A percentile compares a stretch with the other conserved stretches of the same genome.
phyloP scores from a whole-genome alignment of 768 basidiomycete species.

The Mycena metata region DNA sequence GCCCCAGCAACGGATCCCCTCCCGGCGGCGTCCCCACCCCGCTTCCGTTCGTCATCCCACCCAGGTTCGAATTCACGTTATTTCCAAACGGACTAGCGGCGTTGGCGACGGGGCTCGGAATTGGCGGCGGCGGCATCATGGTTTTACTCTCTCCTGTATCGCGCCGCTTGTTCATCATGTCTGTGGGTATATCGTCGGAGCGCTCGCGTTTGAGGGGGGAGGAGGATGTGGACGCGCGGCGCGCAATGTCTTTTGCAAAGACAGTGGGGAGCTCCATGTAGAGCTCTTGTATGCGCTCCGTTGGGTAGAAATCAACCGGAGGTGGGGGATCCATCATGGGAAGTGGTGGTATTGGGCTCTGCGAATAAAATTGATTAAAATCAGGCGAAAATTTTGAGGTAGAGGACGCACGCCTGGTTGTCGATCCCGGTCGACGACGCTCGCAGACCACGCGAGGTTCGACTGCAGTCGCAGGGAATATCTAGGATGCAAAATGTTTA shows the following conservation, averaged over 20 bases:
- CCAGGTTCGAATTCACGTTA: conserved; percentile 39
- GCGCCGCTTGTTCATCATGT: conserved; percentile 69
- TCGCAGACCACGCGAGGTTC: conserved; percentile 79
- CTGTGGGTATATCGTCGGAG: conserved; percentile 58
- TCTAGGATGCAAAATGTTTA: conserved; percentile 51
- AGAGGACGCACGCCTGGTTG: conserved; percentile 56
- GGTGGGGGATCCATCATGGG: conserved; percentile 71
- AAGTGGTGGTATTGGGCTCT: conserved; percentile 49
- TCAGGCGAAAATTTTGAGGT: conserved; percentile 26
- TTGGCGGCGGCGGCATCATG: conserved; percentile 59
- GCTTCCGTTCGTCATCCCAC: conserved; percentile 47
- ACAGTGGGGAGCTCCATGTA: conserved; percentile 71
- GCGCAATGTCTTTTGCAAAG: conserved; percentile 74
- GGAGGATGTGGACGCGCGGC: conserved; percentile 46
- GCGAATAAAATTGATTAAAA: conserved; percentile 47
- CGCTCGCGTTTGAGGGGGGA: conserved; percentile 70
- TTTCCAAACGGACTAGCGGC: conserved; percentile 14
- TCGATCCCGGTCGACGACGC: conserved; percentile 70
- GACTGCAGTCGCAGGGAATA: conserved; percentile 74
- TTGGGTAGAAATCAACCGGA: conserved; percentile 63
- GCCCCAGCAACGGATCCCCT: conserved; percentile 9
- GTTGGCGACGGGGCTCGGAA: conserved; percentile 45
- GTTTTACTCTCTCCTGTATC: conserved; percentile 77
- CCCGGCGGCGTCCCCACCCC: conserved; percentile 28
- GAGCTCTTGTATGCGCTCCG: conserved; percentile 73